phyloP scores from a whole-genome alignment of 208 protist genomes.

The Zelonia costaricensis region DNA sequence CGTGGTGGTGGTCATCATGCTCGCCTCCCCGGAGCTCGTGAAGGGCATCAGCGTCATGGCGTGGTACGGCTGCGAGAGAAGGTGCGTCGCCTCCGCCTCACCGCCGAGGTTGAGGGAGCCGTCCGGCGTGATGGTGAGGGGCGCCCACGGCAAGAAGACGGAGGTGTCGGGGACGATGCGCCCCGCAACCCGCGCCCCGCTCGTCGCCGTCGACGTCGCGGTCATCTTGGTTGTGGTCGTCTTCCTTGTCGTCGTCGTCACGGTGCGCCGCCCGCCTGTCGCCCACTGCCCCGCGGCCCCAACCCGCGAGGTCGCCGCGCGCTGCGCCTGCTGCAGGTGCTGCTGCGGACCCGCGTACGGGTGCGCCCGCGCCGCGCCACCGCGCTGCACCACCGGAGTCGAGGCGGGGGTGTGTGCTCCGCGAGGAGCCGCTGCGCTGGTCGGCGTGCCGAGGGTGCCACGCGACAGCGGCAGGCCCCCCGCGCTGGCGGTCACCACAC shows the following conservation, averaged over 20 bases:
- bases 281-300: neutral
- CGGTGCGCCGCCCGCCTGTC: neutral
- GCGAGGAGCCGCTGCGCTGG: neutral
- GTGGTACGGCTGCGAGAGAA: neutral
- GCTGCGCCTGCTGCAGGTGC: conserved; percentile 7
- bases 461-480: conserved; percentile 49
- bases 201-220: no score
- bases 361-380: conserved; percentile 13
- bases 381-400: no score
- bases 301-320: neutral
- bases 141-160: conserved; percentile 69
- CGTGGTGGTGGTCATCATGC: conserved; percentile 13
- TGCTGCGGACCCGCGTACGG: conserved; percentile 13
- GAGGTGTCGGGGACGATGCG: conserved; percentile 41
- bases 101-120: conserved; percentile 37
- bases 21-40: conserved; percentile 28
- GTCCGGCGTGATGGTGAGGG: conserved; percentile 63
- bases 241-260: no score
- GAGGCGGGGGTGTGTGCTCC: no score
- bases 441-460: conserved; percentile 23
- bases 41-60: conserved; percentile 24
- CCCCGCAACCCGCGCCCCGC: no score
- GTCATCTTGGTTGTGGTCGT: no score
- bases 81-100: conserved; percentile 2
- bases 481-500: conserved; percentile 12